Evolutionary conservation across 148 eudicot genomes (phyloP).

Genomic region (Nyssa sinensis): DNA sequence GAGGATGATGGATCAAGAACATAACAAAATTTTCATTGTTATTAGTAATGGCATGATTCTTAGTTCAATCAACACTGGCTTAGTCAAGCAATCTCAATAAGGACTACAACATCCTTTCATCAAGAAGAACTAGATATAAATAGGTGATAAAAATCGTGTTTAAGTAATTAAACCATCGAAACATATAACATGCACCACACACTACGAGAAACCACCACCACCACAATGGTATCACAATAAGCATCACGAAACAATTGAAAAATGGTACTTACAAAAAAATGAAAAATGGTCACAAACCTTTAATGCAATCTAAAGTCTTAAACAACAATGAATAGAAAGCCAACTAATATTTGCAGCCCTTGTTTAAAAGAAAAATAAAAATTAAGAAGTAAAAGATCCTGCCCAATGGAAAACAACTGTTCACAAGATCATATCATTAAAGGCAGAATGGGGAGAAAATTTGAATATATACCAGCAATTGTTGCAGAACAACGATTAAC

Average conservation of each 20-base stretch:
- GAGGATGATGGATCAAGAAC: not conserved
- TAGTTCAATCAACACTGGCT: not conserved
- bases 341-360: not conserved
- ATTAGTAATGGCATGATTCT: not conserved
- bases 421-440: not conserved
- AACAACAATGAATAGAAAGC: not conserved
- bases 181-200: no score
- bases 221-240: no score
- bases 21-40: not conserved
- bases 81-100: no score
- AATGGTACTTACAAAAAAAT: no score
- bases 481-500: constrained; percentile 95
- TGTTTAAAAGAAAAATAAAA: not conserved
- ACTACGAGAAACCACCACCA: no score
- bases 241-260: no score
- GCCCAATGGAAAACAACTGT: not conserved
- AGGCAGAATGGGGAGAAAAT: not conserved
- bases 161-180: no score
- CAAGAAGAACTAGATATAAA: no score
- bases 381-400: not conserved
- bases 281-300: no score
- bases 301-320: not conserved
- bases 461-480: constrained; percentile 59
- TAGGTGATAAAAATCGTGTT: no score
- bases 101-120: no score